These are phyloP conservation scores for Wickerhamomyces chaumierensis DNA, from an alignment of 805 yeast genomes.

Conservation along the genomic window DNA sequence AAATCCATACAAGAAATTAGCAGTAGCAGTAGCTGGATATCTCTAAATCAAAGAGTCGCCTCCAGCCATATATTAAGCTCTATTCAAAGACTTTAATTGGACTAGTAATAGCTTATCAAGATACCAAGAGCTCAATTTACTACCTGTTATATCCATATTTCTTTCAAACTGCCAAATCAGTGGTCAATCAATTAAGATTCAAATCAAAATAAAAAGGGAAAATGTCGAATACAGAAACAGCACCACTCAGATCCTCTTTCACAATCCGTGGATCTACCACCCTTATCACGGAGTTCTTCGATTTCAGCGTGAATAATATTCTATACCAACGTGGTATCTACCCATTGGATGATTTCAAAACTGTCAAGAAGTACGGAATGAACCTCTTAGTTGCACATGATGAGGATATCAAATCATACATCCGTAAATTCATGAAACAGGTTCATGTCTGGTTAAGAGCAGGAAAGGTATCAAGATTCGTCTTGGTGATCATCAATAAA, in stretches of 20 bases:
- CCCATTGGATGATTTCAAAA: slow-evolving; percentile 74
- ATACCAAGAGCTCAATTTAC: no score
- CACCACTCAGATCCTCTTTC: slow-evolving; percentile 28
- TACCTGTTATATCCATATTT: no score
- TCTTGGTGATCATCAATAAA: slow-evolving; percentile 63
- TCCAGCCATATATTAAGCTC: no score
- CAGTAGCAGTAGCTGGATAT: no score
- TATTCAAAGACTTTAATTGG: no score
- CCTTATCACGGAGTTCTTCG: slow-evolving; percentile 73
- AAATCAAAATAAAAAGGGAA: no score
- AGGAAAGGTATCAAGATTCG: slow-evolving; percentile 55
- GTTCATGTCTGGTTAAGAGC: slow-evolving; percentile 64
- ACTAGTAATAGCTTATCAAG: no score
- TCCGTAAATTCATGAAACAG: slow-evolving; percentile 56
- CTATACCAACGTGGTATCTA: slow-evolving; percentile 85
- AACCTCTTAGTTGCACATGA: slow-evolving; percentile 63
- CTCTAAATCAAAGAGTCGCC: no score
- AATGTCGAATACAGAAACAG: not conserved
- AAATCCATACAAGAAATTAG: no score
- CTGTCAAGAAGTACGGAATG: slow-evolving; percentile 70
- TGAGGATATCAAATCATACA: slow-evolving; percentile 63
- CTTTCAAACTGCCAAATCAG: no score
- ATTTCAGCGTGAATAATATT: slow-evolving; percentile 69
- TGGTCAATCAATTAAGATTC: no score
- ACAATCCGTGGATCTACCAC: slow-evolving; percentile 62